Percentiles rank a stretch among this genome's conserved stretches.
phyloP scores from a whole-genome alignment of 2,329 filamentous ascomycete genomes.

The Sporothrix pseudoabietina region DNA sequence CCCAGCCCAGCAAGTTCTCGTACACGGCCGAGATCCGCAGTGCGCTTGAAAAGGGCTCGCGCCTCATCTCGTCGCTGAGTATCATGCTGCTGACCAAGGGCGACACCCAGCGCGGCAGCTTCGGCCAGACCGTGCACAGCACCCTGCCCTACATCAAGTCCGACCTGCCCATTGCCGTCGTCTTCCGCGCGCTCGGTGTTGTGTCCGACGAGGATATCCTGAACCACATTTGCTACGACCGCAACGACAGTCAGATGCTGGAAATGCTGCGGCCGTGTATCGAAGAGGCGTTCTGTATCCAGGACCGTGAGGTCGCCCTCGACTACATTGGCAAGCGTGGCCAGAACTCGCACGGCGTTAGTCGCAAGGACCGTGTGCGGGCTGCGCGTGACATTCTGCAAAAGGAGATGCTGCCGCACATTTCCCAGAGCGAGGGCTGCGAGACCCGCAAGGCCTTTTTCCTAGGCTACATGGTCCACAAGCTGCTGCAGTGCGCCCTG shows the following conservation, averaged over 20 bases:
- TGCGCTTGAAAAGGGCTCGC: conserved; percentile 92
- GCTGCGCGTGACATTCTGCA: conserved; percentile 93
- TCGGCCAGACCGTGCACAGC: conserved; percentile 85
- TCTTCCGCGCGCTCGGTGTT: conserved; percentile 92
- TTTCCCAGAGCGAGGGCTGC: conserved; percentile 90
- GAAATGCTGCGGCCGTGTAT: conserved; percentile 97
- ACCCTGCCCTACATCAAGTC: conserved; percentile 92
- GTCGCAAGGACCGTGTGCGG: conserved; percentile 82
- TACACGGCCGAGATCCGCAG: conserved; percentile 96
- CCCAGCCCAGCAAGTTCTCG: conserved; percentile 84
- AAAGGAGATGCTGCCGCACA: conserved; percentile 95
- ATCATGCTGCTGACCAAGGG: conserved; percentile 89
- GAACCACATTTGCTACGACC: conserved; percentile 96
- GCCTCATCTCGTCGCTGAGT: conserved; percentile 88
- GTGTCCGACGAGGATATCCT: conserved; percentile 98
- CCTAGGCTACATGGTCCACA: conserved; percentile 98
- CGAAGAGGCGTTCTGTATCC: conserved; percentile 93
- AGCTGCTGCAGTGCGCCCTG: conserved; percentile 87
- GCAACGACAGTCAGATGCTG: conserved; percentile 93
- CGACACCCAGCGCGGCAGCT: conserved; percentile 73
- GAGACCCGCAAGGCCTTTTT: conserved; percentile 98
- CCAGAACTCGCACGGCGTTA: conserved; percentile 68
- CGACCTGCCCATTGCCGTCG: conserved; percentile 90
- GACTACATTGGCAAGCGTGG: conserved; percentile 96
- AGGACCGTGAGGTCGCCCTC: conserved; percentile 89